phyloP scores from a whole-genome alignment of 2,329 filamentous ascomycete species.

The Chalaropsis ovoidea region DNA sequence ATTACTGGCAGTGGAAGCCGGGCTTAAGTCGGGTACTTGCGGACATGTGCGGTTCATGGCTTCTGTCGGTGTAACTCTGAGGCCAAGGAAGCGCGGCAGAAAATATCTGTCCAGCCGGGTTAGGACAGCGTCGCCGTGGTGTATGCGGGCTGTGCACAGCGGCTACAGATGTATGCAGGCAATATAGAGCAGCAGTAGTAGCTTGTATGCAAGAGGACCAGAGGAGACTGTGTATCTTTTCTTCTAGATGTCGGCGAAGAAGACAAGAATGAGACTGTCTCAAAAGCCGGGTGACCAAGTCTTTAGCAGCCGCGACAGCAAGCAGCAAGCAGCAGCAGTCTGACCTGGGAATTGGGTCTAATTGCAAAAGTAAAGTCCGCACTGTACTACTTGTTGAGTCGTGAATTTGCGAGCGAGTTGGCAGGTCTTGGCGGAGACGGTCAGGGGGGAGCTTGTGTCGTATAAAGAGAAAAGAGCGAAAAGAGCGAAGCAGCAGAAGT shows the following conservation, averaged over 20 bases:
- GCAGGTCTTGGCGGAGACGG: constrained; percentile 13
- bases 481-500: neutral
- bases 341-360: neutral
- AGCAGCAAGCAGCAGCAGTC: neutral
- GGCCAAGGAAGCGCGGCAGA: neutral
- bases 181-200: neutral
- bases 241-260: neutral
- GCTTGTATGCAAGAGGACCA: neutral
- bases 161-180: neutral
- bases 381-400: no score
- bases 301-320: neutral
- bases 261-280: neutral
- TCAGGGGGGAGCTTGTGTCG: neutral
- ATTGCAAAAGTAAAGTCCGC: neutral
- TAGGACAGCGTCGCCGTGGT: neutral
- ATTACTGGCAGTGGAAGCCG: constrained; percentile 1
- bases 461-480: constrained; percentile 1
- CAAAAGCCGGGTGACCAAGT: neutral
- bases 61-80: neutral
- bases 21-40: constrained; percentile 15
- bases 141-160: neutral
- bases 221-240: neutral
- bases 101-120: neutral
- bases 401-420: neutral
- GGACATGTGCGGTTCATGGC: constrained; percentile 21